Conservation (phyloP, 2,329 filamentous ascomycete species). For the Scorias spongiosa region DNA sequence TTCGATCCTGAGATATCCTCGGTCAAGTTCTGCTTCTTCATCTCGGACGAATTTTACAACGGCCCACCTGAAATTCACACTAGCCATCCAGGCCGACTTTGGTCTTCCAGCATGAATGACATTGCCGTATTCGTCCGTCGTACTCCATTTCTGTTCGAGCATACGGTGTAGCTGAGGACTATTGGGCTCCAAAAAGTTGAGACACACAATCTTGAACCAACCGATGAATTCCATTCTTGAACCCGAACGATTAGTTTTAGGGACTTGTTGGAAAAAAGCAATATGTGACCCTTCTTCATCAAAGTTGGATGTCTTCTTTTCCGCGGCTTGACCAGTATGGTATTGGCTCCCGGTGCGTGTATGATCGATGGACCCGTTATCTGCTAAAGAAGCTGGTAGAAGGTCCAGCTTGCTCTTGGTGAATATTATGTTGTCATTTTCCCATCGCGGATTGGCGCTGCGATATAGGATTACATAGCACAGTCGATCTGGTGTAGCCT, state of each 20-base stretch:
- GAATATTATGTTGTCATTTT: constrained; percentile 14
- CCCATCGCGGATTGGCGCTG: constrained; percentile 16
- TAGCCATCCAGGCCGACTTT: constrained; percentile 10
- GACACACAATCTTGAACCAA: constrained; percentile 11
- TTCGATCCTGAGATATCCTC: background rate
- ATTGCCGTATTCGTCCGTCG: constrained; percentile 6
- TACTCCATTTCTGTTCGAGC: constrained; percentile 18
- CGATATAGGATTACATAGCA: constrained; percentile 13
- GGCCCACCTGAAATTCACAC: constrained; percentile 14
- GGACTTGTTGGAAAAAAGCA: constrained; percentile 14
- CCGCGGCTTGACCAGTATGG: too few species aligned
- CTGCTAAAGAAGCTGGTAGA: constrained; percentile 6
- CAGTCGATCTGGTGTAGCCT: constrained; percentile 7
- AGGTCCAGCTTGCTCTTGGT: constrained; percentile 16
- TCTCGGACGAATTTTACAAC: constrained; percentile 18
- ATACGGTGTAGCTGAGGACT: constrained; percentile 12
- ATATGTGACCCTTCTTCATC: background rate
- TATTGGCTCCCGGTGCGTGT: too few species aligned
- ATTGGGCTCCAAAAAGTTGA: constrained; percentile 11
- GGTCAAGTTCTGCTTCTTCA: constrained; percentile 9
- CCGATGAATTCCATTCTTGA: constrained; percentile 7
- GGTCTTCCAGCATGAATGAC: constrained; percentile 7
- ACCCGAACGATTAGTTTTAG: background rate
- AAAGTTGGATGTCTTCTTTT: too few species aligned
- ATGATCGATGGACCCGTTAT: too few species aligned